phyloP scores from a whole-genome alignment of 2,329 filamentous ascomycete genomes.

The Xylariaceae sp. region DNA sequence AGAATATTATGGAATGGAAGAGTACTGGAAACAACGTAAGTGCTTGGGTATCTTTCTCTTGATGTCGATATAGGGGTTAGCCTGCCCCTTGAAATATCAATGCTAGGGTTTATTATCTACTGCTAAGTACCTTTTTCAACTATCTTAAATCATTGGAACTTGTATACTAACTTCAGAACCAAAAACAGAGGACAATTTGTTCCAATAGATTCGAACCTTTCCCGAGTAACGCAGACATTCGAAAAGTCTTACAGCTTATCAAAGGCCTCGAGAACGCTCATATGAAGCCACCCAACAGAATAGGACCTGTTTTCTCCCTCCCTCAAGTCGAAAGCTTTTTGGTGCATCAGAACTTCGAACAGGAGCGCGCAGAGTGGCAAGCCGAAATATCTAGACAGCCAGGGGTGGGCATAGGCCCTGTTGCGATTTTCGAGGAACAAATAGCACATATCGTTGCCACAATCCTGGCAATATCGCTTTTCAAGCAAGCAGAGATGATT shows the following conservation, averaged over 20 bases:
- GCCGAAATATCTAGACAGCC: neutral
- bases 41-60: neutral
- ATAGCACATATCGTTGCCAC: slow-evolving; percentile 10
- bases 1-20: neutral
- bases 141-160: too few relatives aligned
- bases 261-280: slow-evolving; percentile 5
- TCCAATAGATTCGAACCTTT: slow-evolving; percentile 14
- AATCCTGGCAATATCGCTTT: slow-evolving; percentile 15
- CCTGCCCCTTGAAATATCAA: neutral
- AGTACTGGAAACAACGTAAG: neutral
- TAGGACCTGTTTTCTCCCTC: slow-evolving; percentile 4
- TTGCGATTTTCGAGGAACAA: slow-evolving; percentile 9
- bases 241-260: slow-evolving; percentile 4
- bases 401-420: neutral
- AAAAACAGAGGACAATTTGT: neutral
- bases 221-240: slow-evolving; percentile 2
- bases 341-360: neutral
- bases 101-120: too few relatives aligned
- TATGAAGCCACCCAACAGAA: slow-evolving; percentile 6
- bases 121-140: too few relatives aligned
- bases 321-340: neutral
- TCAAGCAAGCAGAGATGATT: slow-evolving; percentile 3
- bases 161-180: neutral
- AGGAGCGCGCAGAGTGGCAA: neutral
- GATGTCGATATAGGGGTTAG: neutral